Base-by-base conservation (phyloP, 371 early-diverging fungal species). In the Mortierella sp. region DNA sequence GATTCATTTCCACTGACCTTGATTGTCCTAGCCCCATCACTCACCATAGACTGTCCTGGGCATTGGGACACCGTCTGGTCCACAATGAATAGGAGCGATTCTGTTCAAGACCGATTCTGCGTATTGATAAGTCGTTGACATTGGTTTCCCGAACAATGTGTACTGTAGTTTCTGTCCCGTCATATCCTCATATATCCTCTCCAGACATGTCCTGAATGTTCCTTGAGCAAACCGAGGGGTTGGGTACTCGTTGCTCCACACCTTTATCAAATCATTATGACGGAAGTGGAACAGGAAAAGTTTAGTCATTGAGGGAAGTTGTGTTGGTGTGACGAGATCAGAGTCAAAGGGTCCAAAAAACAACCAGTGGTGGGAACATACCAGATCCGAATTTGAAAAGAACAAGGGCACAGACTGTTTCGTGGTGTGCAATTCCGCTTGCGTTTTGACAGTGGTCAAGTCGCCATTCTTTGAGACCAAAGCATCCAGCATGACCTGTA, bases 201-300 rank as follows among this genome's bases (percentile, higher is more conserved):
- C 91, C 23, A 95, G 70, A 16, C 90, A 86, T 8, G 84, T 76
- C 45, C 91, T 87, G 79, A 92, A 91, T 0, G 92, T 88, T 6
- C 96, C 95, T 79, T 94, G 95, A 14, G 89, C 95, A 61, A 92
- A 87, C 30, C 96, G 83, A n/a, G 92, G 89, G 0, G 80, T 80
- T 12, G 91, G 90, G 56, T 82, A 91, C 27, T 94, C 94, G 63
- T 93, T 96, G 78, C 90, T 90, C 92, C 93, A 96, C 41, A 94
- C 81, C 86, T 87, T 3, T 47, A 9, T 43, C 14, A 7, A 7
- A 39, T 10, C 39, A 39, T 14, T n/a, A n/a, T n/a, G n/a, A n/a
- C n/a, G n/a, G n/a, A n/a, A n/a, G n/a, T n/a, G n/a, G n/a, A n/a
- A n/a, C n/a, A n/a, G n/a, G n/a, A n/a, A n/a, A n/a, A n/a, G n/a